Evolutionary conservation across 192 early-diverging fungal genomes (phyloP), one percentile per base, ranked within the genome.

Genomic region (Geosiphon pyriformis): DNA sequence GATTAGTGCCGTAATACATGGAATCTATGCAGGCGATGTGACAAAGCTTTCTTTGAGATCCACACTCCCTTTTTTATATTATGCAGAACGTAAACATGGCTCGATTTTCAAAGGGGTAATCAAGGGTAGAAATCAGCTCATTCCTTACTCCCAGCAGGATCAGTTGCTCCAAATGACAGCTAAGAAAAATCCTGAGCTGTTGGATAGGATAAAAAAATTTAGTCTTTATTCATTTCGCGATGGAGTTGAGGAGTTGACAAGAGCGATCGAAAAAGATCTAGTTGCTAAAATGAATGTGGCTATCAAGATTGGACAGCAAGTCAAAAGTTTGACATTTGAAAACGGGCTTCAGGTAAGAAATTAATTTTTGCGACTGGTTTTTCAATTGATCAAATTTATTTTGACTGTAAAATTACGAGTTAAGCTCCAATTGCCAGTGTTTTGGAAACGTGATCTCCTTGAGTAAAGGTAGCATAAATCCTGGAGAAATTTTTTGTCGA

Each of bases 11-110:
- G 78, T 95, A 32, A 83, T 94, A 58, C 93, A 95, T 65, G 96
- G 96, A 0, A 92, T 98, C 29, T 96, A 96, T 75, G 94, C 94
- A 1, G 93, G 94, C 0, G 90, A 98, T 70, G 80, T 81, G 0
- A 87, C 79, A 57, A 69, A 83, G 51, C 76, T 98, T 27, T 93
- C 90, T 48, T 79, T 93, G 1, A 79, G 87, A 26, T 86, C 90
- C 3, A 85, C 88, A 1, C 76, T 96, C 57, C 83, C 82, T 35
- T 71, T 83, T 31, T 72, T 94, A 55, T 92, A 84, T 78, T 81
- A 91, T 31, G 74, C 81, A 3, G 92, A 94, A 63, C 75, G 72
- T 30, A 71, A 59, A 2, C 74, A 77, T 72, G 86, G 87, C 3
- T 82, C 82, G 11, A 72, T 89, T 0, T 67, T 80, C 2, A 35